phyloP scores from a whole-genome alignment of 2,329 filamentous ascomycete species.

The Cadophora luteo-olivacea region DNA sequence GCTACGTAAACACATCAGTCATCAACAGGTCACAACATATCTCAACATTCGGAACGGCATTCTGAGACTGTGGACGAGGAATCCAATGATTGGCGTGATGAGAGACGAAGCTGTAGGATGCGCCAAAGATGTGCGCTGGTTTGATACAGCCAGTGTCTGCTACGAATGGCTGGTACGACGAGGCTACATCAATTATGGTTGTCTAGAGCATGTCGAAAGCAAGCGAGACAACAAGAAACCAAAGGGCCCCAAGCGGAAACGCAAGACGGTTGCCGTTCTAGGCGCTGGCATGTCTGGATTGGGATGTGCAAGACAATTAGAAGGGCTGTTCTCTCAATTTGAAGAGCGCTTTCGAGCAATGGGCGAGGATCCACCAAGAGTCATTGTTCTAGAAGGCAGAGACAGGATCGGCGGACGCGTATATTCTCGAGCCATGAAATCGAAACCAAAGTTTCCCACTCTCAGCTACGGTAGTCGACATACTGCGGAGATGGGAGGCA shows the following conservation, averaged over 20 bases:
- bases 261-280: slow-evolving; percentile 82
- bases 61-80: slow-evolving; percentile 85
- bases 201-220: slow-evolving; percentile 68
- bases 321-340: slow-evolving; percentile 84
- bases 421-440: slow-evolving; percentile 76
- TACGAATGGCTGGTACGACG: slow-evolving; percentile 91
- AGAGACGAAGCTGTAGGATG: slow-evolving; percentile 89
- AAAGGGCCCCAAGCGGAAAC: slow-evolving; percentile 52
- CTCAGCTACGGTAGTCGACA: slow-evolving; percentile 64
- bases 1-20: slow-evolving; percentile 81
- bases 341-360: slow-evolving; percentile 68
- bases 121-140: slow-evolving; percentile 86
- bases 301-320: slow-evolving; percentile 88
- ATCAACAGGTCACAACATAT: slow-evolving; percentile 91
- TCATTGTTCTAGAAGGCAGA: slow-evolving; percentile 86
- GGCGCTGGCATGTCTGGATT: slow-evolving; percentile 95
- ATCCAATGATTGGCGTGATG: slow-evolving; percentile 82
- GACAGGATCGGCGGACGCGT: slow-evolving; percentile 89
- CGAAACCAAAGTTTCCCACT: slow-evolving; percentile 63
- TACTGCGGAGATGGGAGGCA: slow-evolving; percentile 96
- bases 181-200: slow-evolving; percentile 97
- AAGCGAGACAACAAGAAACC: slow-evolving; percentile 43
- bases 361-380: slow-evolving; percentile 72
- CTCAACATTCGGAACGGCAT: slow-evolving; percentile 96
- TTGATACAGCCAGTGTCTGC: slow-evolving; percentile 84